These are phyloP conservation scores for Oryza officinalis DNA, from an alignment of 176 grass and related monocot genomes.

Conservation along the genomic window DNA sequence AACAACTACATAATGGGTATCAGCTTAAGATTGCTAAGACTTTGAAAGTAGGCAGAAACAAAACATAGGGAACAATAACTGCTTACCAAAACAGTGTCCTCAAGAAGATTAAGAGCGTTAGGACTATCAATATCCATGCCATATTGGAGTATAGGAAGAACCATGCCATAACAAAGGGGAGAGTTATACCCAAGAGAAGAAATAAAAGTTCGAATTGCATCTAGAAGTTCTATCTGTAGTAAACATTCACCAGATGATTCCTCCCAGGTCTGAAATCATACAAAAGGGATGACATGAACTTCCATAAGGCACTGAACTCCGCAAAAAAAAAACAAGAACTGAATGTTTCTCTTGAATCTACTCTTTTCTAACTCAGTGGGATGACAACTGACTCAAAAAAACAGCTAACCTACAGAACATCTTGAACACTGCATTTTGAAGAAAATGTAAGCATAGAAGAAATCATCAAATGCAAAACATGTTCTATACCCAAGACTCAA, in stretches of 20 bases:
- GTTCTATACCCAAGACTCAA: too few relatives aligned
- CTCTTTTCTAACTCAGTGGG: too few relatives aligned
- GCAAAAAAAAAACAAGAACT: constrained; percentile 35
- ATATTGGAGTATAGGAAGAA: constrained; percentile 78
- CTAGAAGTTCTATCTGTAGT: constrained; percentile 85
- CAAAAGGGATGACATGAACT: too few relatives aligned
- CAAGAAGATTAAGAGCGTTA: constrained; percentile 97
- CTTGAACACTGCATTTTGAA: too few relatives aligned
- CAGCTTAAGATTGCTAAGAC: too few relatives aligned
- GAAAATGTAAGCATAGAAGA: too few relatives aligned
- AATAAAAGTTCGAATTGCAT: constrained; percentile 80
- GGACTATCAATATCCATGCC: constrained; percentile 81
- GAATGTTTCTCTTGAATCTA: neutral
- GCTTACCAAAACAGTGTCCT: constrained; percentile 64
- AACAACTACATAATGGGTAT: constrained; percentile 61
- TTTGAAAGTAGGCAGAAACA: too few relatives aligned
- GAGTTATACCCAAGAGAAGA: constrained; percentile 83
- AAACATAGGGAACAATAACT: neutral
- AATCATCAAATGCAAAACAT: too few relatives aligned
- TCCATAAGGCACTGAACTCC: neutral
- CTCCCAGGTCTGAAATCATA: constrained; percentile 75
- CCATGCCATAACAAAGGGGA: constrained; percentile 74
- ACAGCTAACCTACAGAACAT: too few relatives aligned
- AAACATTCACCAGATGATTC: constrained; percentile 91
- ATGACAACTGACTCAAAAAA: too few relatives aligned